A percentile compares a stretch with the other conserved stretches of the same genome.
These are phyloP conservation scores for Arthrobotrys megalospora DNA, from an alignment of 2,329 filamentous ascomycete species.

Conservation along the genomic window DNA sequence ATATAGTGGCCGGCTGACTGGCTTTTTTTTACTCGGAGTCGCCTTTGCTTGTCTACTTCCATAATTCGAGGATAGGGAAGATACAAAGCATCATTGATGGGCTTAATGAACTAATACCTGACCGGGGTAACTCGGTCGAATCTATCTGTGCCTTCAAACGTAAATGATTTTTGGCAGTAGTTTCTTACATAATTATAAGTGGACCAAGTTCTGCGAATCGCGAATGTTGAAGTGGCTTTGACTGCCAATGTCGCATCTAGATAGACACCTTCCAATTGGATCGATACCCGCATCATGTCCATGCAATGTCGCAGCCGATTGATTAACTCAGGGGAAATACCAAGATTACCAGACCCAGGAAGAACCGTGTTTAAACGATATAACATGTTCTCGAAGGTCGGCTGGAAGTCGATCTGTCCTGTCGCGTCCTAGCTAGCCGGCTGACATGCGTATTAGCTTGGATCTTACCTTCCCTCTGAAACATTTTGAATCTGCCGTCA, in stretches of 20 bases:
- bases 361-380: background rate
- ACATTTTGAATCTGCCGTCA: conserved; percentile 44
- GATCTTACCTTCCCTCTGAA: conserved; percentile 22
- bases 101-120: conserved; percentile 24
- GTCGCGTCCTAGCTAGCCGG: background rate
- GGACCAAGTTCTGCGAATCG: background rate
- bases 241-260: background rate
- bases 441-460: conserved; percentile 10
- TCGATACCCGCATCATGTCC: background rate
- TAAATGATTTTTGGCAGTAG: background rate
- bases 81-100: conserved; percentile 18
- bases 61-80: conserved; percentile 19
- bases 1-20: background rate
- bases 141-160: background rate
- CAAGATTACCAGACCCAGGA: background rate
- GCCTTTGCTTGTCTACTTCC: background rate
- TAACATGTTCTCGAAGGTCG: conserved; percentile 29
- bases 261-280: conserved; percentile 1
- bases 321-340: background rate
- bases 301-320: conserved; percentile 8
- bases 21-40: background rate
- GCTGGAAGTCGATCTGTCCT: conserved; percentile 10
- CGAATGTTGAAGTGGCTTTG: background rate
- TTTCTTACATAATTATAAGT: background rate
- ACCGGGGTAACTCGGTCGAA: background rate